Conservation (phyloP, 805 yeast species). For the Isabelozyma pseudorhagii region DNA sequence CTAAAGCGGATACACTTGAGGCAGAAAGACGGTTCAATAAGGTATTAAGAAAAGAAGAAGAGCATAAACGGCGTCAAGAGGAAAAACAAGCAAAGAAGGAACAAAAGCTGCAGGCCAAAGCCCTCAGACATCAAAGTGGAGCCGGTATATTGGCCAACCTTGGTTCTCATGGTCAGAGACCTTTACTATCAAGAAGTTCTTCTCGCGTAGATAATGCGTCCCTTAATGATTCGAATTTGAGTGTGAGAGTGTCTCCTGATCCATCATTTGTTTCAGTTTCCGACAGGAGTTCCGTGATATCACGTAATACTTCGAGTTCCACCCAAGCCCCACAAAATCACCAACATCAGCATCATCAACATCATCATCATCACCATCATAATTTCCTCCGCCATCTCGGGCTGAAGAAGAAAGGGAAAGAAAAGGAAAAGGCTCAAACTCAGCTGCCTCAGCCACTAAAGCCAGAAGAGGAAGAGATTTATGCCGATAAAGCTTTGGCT, state of each 20-base stretch:
- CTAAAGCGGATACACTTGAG: conserved; percentile 21
- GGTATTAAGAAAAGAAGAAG: conserved; percentile 29
- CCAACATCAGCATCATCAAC: conserved; percentile 2
- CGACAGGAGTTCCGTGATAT: conserved; percentile 2
- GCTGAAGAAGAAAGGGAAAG: conserved; percentile 6
- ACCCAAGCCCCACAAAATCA: not conserved
- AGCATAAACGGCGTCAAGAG: conserved; percentile 6
- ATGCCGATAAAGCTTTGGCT: conserved; percentile 3
- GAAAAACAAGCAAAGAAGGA: conserved; percentile 3
- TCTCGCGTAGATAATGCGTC: not conserved
- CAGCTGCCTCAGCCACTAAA: not conserved
- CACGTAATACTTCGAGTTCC: not conserved
- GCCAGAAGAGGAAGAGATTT: conserved; percentile 3
- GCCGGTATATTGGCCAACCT: not conserved
- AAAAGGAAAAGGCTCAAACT: conserved; percentile 3
- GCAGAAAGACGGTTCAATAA: conserved; percentile 32
- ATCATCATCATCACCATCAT: conserved; percentile 10
- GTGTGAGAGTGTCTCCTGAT: conserved; percentile 1
- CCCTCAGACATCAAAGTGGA: not conserved
- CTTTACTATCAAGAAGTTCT: not conserved
- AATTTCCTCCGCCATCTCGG: conserved; percentile 18
- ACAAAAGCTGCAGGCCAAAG: conserved; percentile 5
- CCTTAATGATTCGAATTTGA: not conserved
- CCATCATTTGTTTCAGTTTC: conserved; percentile 3
- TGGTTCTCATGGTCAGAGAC: not conserved